Base-by-base conservation (phyloP, 2,329 filamentous ascomycete genomes). In the Raffaelea ambrosiae region DNA sequence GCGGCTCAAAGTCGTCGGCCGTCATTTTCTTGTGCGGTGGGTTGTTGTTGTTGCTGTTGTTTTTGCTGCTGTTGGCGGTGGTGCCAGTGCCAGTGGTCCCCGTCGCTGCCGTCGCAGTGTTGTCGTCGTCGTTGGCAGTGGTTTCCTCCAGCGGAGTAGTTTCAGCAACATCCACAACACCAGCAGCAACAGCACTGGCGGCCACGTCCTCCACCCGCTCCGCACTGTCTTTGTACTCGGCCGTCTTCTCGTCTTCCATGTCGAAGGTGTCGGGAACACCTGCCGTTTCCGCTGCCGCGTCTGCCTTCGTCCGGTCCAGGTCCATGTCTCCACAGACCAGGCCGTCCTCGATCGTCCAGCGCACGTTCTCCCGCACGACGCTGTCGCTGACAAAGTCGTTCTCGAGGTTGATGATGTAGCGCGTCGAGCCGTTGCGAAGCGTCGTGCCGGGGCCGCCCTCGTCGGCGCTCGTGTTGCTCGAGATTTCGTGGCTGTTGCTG, bases 371-470 rank as follows among this genome's bases (percentile, higher is more conserved):
- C 20, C 68, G 66, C 35, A 78, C 35, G 35, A 38, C 68, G 55
- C 73, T 79, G 58, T 80, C 77, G 62, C 86, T 93, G 51, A 88
- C 76, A 58, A 95, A 96, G 62, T 96, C 90, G 53, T 88, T 69
- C 56, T 93, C 86, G 35, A 96, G 74, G 46, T 80, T 80, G 54
- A 96, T 82, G 66, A 96, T 87, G 61, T 95, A 96, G 61, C 83
- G 86, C 45, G 86, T 86, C 61, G 72, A 73, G 22, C 78, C 77
- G 58, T 91, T 86, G 1, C 85, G 90, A n/a, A n/a, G n/a, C n/a
- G 38, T 73, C 72, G 54, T 84, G 81, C 29, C 23, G 8, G 44
- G 13, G 1, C 39, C 49, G 11, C 49, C 46, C 55, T 80, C 79
- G 55, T 85, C 81, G 56, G 77, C 83, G 55, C 74, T 77, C 57